Percentiles rank a stretch among this genome's conserved stretches.
Evolutionary conservation across 2,329 filamentous ascomycete species (phyloP).

Genomic region (Teratosphaeria destructans): DNA sequence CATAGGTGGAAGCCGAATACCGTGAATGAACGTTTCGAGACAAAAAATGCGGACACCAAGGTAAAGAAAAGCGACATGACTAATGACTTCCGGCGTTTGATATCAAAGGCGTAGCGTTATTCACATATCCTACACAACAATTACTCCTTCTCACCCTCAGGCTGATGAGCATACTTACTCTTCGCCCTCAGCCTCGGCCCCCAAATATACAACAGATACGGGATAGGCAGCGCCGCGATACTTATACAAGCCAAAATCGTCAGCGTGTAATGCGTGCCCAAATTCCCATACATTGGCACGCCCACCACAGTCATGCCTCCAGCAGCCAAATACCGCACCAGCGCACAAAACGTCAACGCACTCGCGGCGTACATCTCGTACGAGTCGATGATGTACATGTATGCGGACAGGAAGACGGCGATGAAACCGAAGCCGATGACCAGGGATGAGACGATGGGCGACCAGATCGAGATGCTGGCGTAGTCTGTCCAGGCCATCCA

Average conservation of each 20-base stretch:
- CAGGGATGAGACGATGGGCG: conserved; percentile 39
- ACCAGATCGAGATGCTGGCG: conserved; percentile 39
- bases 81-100: neutral
- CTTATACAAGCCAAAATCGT: conserved; percentile 26
- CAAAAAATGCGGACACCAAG: too few species aligned
- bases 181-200: neutral
- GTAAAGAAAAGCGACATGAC: too few species aligned
- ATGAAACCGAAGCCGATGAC: conserved; percentile 40
- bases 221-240: conserved; percentile 27
- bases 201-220: conserved; percentile 32
- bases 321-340: conserved; percentile 31
- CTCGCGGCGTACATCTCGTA: conserved; percentile 45
- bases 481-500: conserved; percentile 49
- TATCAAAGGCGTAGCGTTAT: neutral
- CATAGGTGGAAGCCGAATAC: too few species aligned
- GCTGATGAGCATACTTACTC: conserved; percentile 1
- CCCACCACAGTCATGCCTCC: conserved; percentile 31
- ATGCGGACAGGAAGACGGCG: conserved; percentile 38
- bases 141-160: neutral
- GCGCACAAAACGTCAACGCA: conserved; percentile 33
- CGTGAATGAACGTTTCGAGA: too few species aligned
- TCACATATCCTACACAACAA: neutral
- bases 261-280: conserved; percentile 25
- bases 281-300: conserved; percentile 28
- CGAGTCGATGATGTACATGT: conserved; percentile 49